These are phyloP conservation scores for Podospora pseudopauciseta DNA, from an alignment of 495 filamentous ascomycete species.

Conservation along the genomic window DNA sequence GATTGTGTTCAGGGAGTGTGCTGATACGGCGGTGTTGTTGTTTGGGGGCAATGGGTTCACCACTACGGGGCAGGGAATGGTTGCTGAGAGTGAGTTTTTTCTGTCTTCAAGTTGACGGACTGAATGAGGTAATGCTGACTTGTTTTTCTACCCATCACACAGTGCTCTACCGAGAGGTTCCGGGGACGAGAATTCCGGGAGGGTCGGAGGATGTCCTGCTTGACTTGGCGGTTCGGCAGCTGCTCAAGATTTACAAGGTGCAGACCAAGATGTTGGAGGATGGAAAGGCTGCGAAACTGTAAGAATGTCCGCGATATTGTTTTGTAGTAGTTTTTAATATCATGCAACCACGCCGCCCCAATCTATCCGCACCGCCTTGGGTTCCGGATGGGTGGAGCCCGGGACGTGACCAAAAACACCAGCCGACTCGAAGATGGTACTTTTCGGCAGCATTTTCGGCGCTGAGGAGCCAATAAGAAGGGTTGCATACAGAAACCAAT, in stretches of 20 bases:
- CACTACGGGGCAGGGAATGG: conserved; percentile 62
- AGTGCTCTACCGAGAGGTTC: conserved; percentile 59
- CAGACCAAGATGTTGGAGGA: conserved; percentile 59
- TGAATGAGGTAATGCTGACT: not conserved
- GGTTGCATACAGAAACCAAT: not conserved
- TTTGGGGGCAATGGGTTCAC: conserved; percentile 75
- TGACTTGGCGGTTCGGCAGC: conserved; percentile 64
- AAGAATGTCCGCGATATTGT: not conserved
- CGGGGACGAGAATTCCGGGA: conserved; percentile 60
- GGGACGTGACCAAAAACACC: not conserved
- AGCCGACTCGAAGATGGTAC: not conserved
- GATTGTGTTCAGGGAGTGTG: conserved; percentile 67
- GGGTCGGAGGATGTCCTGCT: conserved; percentile 74
- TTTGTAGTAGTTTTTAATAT: not conserved
- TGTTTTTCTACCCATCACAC: not conserved
- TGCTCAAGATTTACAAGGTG: conserved; percentile 66
- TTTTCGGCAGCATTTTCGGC: not conserved
- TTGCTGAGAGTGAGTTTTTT: conserved; percentile 56
- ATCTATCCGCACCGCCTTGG: not conserved
- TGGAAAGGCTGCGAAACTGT: conserved; percentile 10
- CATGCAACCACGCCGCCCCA: not conserved
- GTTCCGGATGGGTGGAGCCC: not conserved
- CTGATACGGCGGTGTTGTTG: conserved; percentile 61
- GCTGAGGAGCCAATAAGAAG: not conserved
- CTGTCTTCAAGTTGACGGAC: no score